Conservation (phyloP, 208 protist genomes). For the Leptomonas pyrrhocoris region DNA sequence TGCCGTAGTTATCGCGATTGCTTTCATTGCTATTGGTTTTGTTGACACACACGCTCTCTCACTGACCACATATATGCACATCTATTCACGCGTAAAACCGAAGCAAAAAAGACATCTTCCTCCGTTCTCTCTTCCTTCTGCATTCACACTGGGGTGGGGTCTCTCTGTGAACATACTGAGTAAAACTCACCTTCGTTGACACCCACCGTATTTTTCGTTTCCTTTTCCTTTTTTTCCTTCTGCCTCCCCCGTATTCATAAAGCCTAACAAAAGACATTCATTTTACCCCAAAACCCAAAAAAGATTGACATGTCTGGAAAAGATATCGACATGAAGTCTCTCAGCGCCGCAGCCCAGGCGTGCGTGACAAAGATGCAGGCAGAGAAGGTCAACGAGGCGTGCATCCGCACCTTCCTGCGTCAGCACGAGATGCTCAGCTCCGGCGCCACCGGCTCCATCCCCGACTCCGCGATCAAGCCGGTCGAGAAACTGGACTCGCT, state of each 20-base stretch:
- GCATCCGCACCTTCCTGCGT: conserved; percentile 64
- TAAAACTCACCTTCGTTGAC: no score
- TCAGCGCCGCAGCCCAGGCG: conserved; percentile 50
- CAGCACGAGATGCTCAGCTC: conserved; percentile 58
- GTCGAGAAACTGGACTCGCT: conserved; percentile 50
- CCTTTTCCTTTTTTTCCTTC: not conserved
- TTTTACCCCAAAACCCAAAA: not conserved
- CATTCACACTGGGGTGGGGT: no score
- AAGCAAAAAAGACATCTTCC: no score
- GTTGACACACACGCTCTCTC: no score
- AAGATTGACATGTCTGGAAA: not conserved
- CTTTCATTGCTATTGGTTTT: no score
- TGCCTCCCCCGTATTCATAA: conserved; percentile 1
- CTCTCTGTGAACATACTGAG: no score
- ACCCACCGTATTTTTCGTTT: no score
- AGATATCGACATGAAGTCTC: conserved; percentile 25
- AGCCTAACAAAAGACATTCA: not conserved
- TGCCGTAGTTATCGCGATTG: no score
- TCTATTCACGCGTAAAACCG: no score
- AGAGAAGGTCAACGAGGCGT: conserved; percentile 56
- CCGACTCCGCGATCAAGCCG: conserved; percentile 52
- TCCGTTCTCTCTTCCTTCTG: no score
- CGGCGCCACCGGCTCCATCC: conserved; percentile 58
- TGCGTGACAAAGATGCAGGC: conserved; percentile 77
- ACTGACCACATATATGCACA: no score